Base-by-base conservation (phyloP, 768 basidiomycete species). In the Asterophora parasitica region DNA sequence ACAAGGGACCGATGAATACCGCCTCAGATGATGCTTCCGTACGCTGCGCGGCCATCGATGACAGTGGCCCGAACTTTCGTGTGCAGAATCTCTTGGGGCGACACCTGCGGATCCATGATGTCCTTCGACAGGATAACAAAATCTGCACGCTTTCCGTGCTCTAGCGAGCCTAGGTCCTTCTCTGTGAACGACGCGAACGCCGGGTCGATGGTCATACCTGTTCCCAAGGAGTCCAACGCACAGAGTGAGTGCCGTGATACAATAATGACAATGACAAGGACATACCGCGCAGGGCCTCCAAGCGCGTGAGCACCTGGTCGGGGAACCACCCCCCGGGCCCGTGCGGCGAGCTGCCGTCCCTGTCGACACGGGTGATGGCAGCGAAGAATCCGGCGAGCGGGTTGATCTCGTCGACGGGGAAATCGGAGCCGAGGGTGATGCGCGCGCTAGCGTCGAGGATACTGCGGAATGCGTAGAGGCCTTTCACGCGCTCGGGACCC, bases 251-350 rank as follows among this genome's bases (percentile, higher is more conserved):
- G n/a, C n/a, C n/a, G n/a, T n/a, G n/a, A n/a, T n/a, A n/a, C n/a
- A n/a, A n/a, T n/a, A n/a, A n/a, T n/a, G n/a, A n/a, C n/a, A n/a
- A n/a, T n/a, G n/a, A n/a, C n/a, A n/a, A n/a, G n/a, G 23, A 6
- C 13, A 55, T 53, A 80, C 85, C 87, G 74, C 77, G 74, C 16
- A 95, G 68, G 5, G 92, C 86, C 64, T 95, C 87, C 50, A 72
- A 65, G 7, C 92, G 77, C 16, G 82, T 83, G 50, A 96, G 65
- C 36, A 80, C 74, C 64, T 96, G 80, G 43, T 86, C 79, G 1
- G 91, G 85, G 66, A 88, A 93, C 92, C 93, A 96, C 50, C 93
- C 93, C 8, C 68, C 79, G 6, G 80, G 70, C 2, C 93, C 92
- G 55, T 91, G 85, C 7, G 92, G 93, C 27, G 90, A 92, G 38